Percentiles rank a stretch among this genome's conserved stretches.
phyloP scores from a whole-genome alignment of 495 filamentous ascomycete genomes.

The Hypoxylon subgilvum region DNA sequence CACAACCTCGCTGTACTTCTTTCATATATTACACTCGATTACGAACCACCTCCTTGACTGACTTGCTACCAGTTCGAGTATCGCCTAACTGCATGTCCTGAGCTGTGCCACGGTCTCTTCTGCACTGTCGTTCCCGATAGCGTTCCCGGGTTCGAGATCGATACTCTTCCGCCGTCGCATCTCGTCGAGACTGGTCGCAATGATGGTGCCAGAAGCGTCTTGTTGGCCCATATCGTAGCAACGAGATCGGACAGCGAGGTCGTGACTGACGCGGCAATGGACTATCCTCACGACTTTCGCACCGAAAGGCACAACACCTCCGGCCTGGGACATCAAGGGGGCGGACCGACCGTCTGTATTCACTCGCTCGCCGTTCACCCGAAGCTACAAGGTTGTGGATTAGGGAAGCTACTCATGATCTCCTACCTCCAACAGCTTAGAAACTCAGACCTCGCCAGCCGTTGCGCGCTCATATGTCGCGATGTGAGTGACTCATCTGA shows the following conservation, averaged over 20 bases:
- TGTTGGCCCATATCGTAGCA: conserved; percentile 84
- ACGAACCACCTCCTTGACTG: conserved; percentile 2
- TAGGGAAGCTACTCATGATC: conserved; percentile 78
- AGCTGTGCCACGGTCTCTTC: conserved; percentile 81
- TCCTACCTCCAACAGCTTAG: conserved; percentile 72
- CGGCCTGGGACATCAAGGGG: conserved; percentile 66
- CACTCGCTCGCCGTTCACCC: conserved; percentile 84
- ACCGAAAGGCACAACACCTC: conserved; percentile 38
- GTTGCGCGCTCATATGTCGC: conserved; percentile 79
- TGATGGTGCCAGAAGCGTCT: conserved; percentile 60
- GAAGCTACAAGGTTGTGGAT: conserved; percentile 71
- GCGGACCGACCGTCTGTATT: conserved; percentile 74
- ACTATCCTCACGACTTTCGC: conserved; percentile 69
- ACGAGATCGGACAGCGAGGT: conserved; percentile 65
- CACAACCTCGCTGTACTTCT: neutral
- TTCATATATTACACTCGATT: conserved; percentile 4
- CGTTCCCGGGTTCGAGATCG: conserved; percentile 52
- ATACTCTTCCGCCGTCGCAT: conserved; percentile 54
- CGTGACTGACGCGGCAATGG: conserved; percentile 82
- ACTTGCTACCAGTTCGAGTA: conserved; percentile 70
- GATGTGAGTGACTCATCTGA: conserved; percentile 52
- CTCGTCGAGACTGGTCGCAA: conserved; percentile 55
- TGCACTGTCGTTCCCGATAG: conserved; percentile 61
- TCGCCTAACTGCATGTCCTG: conserved; percentile 77
- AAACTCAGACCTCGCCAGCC: conserved; percentile 68